phyloP scores from a whole-genome alignment of 116 monocot species.

The Zostera marina region DNA sequence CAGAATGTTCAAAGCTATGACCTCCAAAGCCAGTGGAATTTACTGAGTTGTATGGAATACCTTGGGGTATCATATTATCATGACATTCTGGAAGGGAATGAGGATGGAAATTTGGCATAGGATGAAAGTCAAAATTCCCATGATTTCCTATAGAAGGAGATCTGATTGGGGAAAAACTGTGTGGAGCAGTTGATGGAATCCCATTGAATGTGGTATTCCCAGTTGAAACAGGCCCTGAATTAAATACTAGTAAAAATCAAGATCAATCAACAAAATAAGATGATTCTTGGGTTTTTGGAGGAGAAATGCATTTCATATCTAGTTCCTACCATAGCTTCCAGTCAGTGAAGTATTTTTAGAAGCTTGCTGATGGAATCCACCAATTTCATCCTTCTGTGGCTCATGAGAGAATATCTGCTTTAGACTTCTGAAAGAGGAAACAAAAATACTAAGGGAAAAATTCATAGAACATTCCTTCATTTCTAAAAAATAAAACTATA shows the following conservation, averaged over 20 bases:
- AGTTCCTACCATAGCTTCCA: conserved; percentile 36
- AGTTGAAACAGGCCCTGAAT: conserved; percentile 28
- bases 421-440: conserved; percentile 23
- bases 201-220: conserved; percentile 32
- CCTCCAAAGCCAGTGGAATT: conserved; percentile 25
- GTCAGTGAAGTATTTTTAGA: conserved; percentile 20
- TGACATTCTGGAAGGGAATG: conserved; percentile 58
- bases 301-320: background rate
- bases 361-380: conserved; percentile 18
- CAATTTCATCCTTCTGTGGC: conserved; percentile 38
- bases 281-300: too few relatives aligned
- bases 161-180: conserved; percentile 34
- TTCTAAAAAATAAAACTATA: conserved; percentile 2
- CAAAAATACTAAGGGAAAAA: background rate
- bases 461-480: background rate
- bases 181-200: conserved; percentile 35
- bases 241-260: background rate
- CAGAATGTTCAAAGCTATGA: conserved; percentile 33
- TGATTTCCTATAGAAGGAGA: conserved; percentile 31
- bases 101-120: conserved; percentile 36
- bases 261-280: background rate
- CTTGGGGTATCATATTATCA: conserved; percentile 22
- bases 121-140: conserved; percentile 40
- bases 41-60: conserved; percentile 27
- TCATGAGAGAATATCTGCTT: conserved; percentile 42